Base-by-base conservation (phyloP, 805 yeast species). In the Starmera caribaea region DNA sequence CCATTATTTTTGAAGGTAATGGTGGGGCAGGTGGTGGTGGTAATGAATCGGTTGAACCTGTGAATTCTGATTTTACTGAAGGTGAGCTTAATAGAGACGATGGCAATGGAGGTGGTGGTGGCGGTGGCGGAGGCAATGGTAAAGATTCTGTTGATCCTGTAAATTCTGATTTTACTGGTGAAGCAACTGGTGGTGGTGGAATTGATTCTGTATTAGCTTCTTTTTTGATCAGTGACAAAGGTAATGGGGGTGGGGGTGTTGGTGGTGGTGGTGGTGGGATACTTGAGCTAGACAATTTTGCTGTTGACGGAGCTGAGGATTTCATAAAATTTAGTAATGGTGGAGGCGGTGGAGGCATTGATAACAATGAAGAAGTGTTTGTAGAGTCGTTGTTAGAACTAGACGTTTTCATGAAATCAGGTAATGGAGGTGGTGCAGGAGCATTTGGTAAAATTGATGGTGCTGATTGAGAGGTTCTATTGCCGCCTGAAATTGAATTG, bases 261-360 rank as follows among this genome's bases (percentile, higher is more conserved):
- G 68, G 64, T 3, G 63, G 58, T 2, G 61, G 54, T 26, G 62
- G 53, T 14, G 55, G 44, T 16, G 51, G 47, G 21, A 50, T 16
- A 29, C 13, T 32, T 4, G 32, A 31, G 30, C 24, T 14, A 46
- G 45, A 7, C 35, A 35, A 5, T 35, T 30, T 11, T 41, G 42
- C 24, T 34, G 34, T 10, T 41, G 35, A 3, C 16, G 24, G 46
- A 28, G 12, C 42, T 49, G 39, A 21, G 7, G 32, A 35, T 47
- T n/a, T 50, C 43, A 32, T 38, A 29, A 40, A 40, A 35, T 21
- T 16, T 24, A 9, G 7, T 8, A 30, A 43, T 11, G 40, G 40
- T 8, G 61, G 57, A 14, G 61, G 58, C 12, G 65, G 63, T 9
- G 63, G 59, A 6, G 69, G 66, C 2, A 62, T 61, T 9, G 62